Evolutionary conservation across 176 grass and related monocot genomes (phyloP).

Genomic region (Poa pratensis): DNA sequence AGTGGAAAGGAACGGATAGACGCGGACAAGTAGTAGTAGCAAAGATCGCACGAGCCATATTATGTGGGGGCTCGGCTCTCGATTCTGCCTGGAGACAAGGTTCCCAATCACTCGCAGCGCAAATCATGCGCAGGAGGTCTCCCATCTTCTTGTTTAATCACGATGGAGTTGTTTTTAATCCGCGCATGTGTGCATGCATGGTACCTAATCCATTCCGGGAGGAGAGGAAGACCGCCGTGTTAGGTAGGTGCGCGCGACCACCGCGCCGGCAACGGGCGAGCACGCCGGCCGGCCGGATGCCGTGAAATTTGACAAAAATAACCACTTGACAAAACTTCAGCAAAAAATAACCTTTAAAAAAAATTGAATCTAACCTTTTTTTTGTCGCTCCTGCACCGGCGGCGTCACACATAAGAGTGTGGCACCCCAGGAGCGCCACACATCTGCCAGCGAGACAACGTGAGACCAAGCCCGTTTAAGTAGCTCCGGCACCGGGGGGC

Average conservation of each 20-base stretch:
- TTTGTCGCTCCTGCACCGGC: too few species aligned
- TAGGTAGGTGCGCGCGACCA: neutral
- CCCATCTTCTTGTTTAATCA: neutral
- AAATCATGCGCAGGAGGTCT: neutral
- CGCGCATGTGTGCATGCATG: neutral
- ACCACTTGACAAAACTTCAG: too few species aligned
- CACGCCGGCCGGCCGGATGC: too few species aligned
- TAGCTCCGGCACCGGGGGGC: too few species aligned
- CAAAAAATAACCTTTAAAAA: too few species aligned
- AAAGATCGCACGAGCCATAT: conserved; percentile 29
- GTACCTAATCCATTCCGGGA: neutral
- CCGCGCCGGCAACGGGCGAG: too few species aligned
- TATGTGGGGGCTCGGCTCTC: neutral
- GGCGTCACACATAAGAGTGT: too few species aligned
- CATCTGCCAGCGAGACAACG: too few species aligned
- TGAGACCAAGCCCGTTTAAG: too few species aligned
- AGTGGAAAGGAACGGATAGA: neutral
- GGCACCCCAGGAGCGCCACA: too few species aligned
- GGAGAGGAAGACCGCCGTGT: neutral
- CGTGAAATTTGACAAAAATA: too few species aligned
- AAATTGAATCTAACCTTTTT: too few species aligned
- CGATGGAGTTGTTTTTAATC: neutral
- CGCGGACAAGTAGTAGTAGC: neutral
- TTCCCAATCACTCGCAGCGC: neutral
- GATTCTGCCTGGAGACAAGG: neutral